These are phyloP conservation scores for Suhomyces sp. DNA, from an alignment of 805 yeast genomes.

Conservation along the genomic window DNA sequence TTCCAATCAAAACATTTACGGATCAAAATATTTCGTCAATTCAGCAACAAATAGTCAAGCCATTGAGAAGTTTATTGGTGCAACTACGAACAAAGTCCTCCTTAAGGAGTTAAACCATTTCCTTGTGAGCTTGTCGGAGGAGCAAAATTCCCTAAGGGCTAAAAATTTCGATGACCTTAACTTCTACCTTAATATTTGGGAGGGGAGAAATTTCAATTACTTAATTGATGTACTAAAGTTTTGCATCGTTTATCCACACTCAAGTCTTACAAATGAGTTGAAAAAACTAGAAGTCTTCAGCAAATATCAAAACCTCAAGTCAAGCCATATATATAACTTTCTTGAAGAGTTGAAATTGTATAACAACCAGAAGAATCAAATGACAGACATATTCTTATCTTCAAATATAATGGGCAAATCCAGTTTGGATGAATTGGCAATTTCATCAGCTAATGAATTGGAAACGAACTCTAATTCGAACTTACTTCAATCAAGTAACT, in stretches of 20 bases:
- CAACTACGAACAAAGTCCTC: constrained; percentile 7
- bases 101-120: constrained; percentile 16
- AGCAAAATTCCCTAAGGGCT: constrained; percentile 9
- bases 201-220: constrained; percentile 23
- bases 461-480: constrained; percentile 7
- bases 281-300: constrained; percentile 6
- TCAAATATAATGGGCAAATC: constrained; percentile 25
- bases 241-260: constrained; percentile 34
- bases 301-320: not conserved
- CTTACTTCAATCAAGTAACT: constrained; percentile 5
- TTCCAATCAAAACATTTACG: constrained; percentile 28
- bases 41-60: constrained; percentile 18
- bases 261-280: constrained; percentile 12
- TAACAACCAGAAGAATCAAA: constrained; percentile 19
- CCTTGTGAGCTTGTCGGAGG: constrained; percentile 16
- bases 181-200: constrained; percentile 31
- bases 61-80: constrained; percentile 12
- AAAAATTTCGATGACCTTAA: constrained; percentile 26
- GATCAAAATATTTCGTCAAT: constrained; percentile 23
- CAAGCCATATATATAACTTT: constrained; percentile 12
- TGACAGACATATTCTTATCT: constrained; percentile 30
- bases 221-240: constrained; percentile 30
- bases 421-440: constrained; percentile 15
- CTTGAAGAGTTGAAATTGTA: constrained; percentile 23
- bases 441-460: constrained; percentile 19